Base-by-base conservation (phyloP, 2,329 filamentous ascomycete genomes). In the Daldinia sp. region DNA sequence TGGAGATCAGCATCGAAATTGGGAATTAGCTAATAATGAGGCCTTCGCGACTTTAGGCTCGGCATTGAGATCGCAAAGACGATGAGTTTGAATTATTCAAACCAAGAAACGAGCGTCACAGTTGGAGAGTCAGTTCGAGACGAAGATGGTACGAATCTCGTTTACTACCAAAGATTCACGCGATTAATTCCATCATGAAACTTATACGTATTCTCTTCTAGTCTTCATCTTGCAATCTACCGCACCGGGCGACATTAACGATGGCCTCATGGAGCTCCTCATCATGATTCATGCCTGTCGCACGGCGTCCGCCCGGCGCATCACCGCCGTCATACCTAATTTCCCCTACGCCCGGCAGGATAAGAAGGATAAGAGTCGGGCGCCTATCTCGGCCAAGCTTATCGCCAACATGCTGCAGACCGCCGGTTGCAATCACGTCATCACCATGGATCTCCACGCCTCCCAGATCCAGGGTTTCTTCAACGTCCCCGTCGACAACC, bases 341-440 rank as follows among this genome's bases (percentile, higher is more conserved):
- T 98, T 97, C 80, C 94, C 94, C 25, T 98, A 98, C 75, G 94
- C 94, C 11, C 89, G 94, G 50, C 94, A 98, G 80, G 95, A 98
- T 79, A 98, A 98, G 84, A 98, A 98, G 81, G 94, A 97, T 81
- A 85, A 85, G 83, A 95, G 91, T 57, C 89, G 94, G 68, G 94
- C 95, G n/a, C 94, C 95, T 37, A 99, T 98, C 77, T 96, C 92
- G 39, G 94, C 94, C 19, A 96, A 95, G 78, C 84, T 98, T 56
- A 96, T 97, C 80, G 94, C 94, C 60, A 97, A 98, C 80, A 97
- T 98, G 94, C 85, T 98, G 58, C 93, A 96, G 77, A 96, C 93
- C 1, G 94, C 94, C 41, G 94, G 94, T 58, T 96, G 93, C 78
- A 93, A 93, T 77, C 91, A 94, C 76, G 88, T 97, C 72, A 96